Base-by-base conservation (phyloP, 2,329 filamentous ascomycete genomes). In the Graphiopsis chlorocephala region DNA sequence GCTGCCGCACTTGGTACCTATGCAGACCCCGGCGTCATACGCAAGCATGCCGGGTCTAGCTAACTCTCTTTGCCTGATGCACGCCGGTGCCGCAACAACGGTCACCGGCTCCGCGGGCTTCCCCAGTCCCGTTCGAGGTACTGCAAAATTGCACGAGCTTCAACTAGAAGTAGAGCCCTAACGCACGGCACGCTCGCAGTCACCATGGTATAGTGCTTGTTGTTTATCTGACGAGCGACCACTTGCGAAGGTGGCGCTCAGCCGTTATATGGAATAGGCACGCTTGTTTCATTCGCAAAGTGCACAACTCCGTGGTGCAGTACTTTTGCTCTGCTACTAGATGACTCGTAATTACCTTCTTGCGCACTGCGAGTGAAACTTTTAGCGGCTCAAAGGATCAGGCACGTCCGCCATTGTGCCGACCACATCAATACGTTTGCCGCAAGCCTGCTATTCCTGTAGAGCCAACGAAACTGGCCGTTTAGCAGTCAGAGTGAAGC, bases 121-220 rank as follows among this genome's bases (percentile, higher is more conserved):
- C 60, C 60, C 60, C 60, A 62, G 38, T 25, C 60, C 60, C 48
- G 26, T 55, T 45, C 60, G 48, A 62, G 60, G 60, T 50, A 62
- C 48, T 55, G 60, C 60, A 62, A 62, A 55, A 58, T 25, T 48
- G 60, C 60, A 62, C 60, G 60, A 62, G 60, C 60, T 55, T 23
- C 31, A 35, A 31, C 53, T 38, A 20, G 53, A 35, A 53, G 28
- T 15, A n/a, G 53, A 35, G 29, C 26, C 29, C 50, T 53, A 53
- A 35, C 10, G 55, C 55, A 58, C 55, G 55, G 55, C 33, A 42
- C 55, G 25, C 38, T 58, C 33, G 55, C 55, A 58, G 17, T 23
- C 45, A 58, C 55, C 55, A 58, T 58, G 55, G 55, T 45, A 17
- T 53, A 29, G 7, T 53, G 29, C 31, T 56, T 20, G 29, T 38